These are phyloP conservation scores for Xylaria flabelliformis DNA, from an alignment of 495 filamentous ascomycete genomes.

Conservation along the genomic window DNA sequence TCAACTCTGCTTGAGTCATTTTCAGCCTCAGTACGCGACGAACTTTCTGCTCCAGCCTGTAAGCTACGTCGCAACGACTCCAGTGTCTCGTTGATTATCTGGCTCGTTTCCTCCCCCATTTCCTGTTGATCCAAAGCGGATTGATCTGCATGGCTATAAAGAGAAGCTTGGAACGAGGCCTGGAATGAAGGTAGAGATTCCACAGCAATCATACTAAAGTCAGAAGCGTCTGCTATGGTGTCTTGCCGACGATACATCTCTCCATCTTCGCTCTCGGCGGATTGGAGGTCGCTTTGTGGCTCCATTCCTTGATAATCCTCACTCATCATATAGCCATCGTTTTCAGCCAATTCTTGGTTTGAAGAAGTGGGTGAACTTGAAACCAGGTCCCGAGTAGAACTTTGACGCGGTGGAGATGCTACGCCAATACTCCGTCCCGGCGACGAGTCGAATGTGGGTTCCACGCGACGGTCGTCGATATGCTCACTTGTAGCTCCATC, in stretches of 20 bases:
- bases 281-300: constrained; percentile 37
- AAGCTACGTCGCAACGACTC: constrained; percentile 49
- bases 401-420: not conserved
- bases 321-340: constrained; percentile 26
- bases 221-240: constrained; percentile 51
- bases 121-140: constrained; percentile 38
- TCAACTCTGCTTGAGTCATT: not conserved
- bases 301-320: constrained; percentile 37
- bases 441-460: not conserved
- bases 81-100: constrained; percentile 52
- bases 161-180: constrained; percentile 41
- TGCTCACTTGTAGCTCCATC: not conserved
- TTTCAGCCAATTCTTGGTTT: constrained; percentile 26
- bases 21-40: constrained; percentile 11
- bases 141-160: constrained; percentile 39
- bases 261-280: constrained; percentile 27
- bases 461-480: not conserved
- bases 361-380: constrained; percentile 25
- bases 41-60: constrained; percentile 28
- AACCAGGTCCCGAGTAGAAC: not conserved
- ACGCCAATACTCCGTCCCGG: constrained; percentile 18
- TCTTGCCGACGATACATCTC: constrained; percentile 41
- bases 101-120: constrained; percentile 51
- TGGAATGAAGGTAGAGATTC: constrained; percentile 52
- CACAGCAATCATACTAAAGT: constrained; percentile 58